Evolutionary conservation across 805 yeast genomes (phyloP).

Genomic region (Diddensiella transvaalensis): DNA sequence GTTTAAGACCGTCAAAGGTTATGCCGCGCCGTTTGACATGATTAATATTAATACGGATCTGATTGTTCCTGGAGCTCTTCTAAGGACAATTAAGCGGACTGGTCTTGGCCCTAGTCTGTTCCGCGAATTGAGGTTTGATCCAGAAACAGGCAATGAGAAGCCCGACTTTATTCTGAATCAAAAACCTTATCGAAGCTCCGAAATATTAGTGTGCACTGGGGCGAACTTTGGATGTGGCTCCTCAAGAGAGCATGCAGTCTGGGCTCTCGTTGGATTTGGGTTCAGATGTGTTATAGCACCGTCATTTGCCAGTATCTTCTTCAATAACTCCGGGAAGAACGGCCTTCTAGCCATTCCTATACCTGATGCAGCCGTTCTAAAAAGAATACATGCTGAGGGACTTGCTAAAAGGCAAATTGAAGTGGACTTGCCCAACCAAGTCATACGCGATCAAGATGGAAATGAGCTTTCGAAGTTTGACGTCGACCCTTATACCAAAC

Average conservation of each 20-base stretch:
- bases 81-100: conserved; percentile 95
- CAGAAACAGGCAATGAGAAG: conserved; percentile 50
- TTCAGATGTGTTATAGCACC: conserved; percentile 94
- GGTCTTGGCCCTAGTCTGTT: conserved; percentile 85
- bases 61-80: conserved; percentile 94
- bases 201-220: conserved; percentile 85
- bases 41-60: conserved; percentile 98
- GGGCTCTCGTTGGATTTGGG: conserved; percentile 98
- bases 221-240: conserved; percentile 98
- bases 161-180: conserved; percentile 88
- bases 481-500: conserved; percentile 87
- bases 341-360: conserved; percentile 89
- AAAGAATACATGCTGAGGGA: conserved; percentile 76
- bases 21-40: conserved; percentile 89
- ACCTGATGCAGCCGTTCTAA: conserved; percentile 67
- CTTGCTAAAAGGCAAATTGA: conserved; percentile 64
- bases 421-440: conserved; percentile 83
- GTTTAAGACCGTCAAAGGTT: conserved; percentile 72
- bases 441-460: conserved; percentile 60
- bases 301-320: conserved; percentile 96
- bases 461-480: conserved; percentile 80
- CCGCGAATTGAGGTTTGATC: conserved; percentile 80
- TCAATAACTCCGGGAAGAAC: conserved; percentile 93
- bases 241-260: conserved; percentile 98
- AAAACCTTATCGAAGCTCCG: conserved; percentile 73